Percentiles rank a stretch among this genome's conserved stretches.
phyloP scores from a whole-genome alignment of 441 rosid species.

The Melastoma candidum region DNA sequence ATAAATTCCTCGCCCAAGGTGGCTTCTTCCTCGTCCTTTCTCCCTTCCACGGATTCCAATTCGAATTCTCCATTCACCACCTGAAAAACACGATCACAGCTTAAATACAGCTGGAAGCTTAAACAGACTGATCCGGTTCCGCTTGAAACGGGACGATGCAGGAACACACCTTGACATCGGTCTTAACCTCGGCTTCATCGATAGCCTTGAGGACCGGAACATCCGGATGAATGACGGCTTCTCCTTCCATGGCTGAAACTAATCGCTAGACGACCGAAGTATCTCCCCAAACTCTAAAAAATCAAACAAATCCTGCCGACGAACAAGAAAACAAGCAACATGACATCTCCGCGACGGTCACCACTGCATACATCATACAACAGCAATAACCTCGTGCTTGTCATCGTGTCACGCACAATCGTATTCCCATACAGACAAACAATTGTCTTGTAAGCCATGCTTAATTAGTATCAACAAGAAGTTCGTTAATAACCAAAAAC shows the following conservation, averaged over 20 bases:
- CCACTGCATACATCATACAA: no score
- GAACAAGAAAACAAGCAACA: no score
- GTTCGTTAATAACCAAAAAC: no score
- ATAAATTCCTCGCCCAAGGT: conserved; percentile 76
- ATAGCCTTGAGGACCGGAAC: conserved; percentile 38
- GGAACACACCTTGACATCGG: conserved; percentile 41
- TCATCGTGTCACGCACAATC: no score
- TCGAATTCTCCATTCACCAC: conserved; percentile 35
- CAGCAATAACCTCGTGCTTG: no score
- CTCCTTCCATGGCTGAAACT: conserved; percentile 48
- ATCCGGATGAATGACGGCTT: conserved; percentile 37
- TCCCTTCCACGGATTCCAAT: conserved; percentile 33
- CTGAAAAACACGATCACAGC: conserved; percentile 20
- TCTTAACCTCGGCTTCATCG: conserved; percentile 28
- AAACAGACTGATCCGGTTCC: not conserved
- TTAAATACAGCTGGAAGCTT: not conserved
- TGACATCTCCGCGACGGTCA: no score
- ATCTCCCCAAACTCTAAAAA: not conserved
- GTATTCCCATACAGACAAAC: no score
- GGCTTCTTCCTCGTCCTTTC: conserved; percentile 75
- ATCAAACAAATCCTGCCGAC: no score
- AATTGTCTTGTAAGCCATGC: no score
- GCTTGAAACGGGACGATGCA: not conserved
- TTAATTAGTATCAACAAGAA: no score
- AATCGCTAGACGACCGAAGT: conserved; percentile 6